These are phyloP conservation scores for Hansenula lynferdii DNA, from an alignment of 1,139 yeast species.

Conservation along the genomic window DNA sequence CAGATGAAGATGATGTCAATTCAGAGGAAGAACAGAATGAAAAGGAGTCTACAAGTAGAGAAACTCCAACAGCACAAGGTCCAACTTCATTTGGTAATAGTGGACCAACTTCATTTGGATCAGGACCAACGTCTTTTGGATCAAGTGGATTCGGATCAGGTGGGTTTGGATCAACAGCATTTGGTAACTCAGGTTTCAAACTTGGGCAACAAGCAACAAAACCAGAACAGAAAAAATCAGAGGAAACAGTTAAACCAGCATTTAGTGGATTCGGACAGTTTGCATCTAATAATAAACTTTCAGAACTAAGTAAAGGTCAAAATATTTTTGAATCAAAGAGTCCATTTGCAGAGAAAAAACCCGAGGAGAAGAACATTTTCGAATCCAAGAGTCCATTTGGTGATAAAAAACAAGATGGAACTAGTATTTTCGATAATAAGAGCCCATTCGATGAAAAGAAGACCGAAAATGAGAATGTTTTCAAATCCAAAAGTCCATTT, in stretches of 20 bases:
- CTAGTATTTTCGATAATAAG: too few species aligned
- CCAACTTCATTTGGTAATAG: slow-evolving; percentile 6
- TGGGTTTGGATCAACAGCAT: too few species aligned
- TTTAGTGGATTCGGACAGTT: slow-evolving; percentile 17
- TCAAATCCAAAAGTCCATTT: too few species aligned
- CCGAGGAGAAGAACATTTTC: too few species aligned
- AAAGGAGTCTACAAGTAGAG: neutral
- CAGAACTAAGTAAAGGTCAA: slow-evolving; percentile 5
- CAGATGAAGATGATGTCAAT: slow-evolving; percentile 6
- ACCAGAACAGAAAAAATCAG: neutral
- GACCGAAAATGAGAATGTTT: too few species aligned
- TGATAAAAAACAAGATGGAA: too few species aligned
- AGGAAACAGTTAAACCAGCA: neutral
- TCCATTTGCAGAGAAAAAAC: neutral
- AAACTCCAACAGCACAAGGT: neutral
- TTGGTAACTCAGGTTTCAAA: slow-evolving; percentile 1
- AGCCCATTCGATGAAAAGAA: too few species aligned
- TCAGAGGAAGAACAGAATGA: slow-evolving; percentile 5
- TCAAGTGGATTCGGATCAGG: slow-evolving; percentile 1
- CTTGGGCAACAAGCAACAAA: slow-evolving; percentile 3
- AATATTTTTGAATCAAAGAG: neutral
- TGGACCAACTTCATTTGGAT: slow-evolving; percentile 4
- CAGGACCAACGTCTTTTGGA: slow-evolving; percentile 3
- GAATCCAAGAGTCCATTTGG: too few species aligned
- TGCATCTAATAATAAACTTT: slow-evolving; percentile 8